Conservation (phyloP, 805 yeast genomes). For the Ogataea ganodermae region DNA sequence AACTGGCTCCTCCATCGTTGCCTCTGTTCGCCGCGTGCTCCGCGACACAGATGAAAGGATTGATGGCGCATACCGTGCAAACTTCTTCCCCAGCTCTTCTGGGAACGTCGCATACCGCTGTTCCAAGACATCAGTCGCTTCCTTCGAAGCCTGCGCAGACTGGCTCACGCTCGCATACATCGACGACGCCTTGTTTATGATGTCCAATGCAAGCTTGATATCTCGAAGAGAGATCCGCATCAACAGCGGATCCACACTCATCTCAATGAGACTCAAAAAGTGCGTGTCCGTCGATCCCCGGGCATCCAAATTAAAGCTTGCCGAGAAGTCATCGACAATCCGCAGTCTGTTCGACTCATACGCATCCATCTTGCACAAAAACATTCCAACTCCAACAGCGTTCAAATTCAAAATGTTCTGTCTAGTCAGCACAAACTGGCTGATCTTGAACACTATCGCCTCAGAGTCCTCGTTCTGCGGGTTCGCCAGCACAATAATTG, state of each 20-base stretch:
- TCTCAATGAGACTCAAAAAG: conserved; percentile 62
- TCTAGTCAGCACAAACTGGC: conserved; percentile 69
- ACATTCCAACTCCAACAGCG: conserved; percentile 83
- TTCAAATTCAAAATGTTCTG: conserved; percentile 67
- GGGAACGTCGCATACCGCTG: conserved; percentile 46
- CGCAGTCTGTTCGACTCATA: conserved; percentile 64
- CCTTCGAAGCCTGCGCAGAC: conserved; percentile 9
- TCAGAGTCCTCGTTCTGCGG: conserved; percentile 70
- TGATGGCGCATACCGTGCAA: conserved; percentile 71
- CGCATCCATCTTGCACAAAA: conserved; percentile 71
- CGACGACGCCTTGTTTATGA: conserved; percentile 70
- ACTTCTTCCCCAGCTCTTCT: conserved; percentile 60
- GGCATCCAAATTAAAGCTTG: conserved; percentile 71
- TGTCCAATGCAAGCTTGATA: conserved; percentile 73
- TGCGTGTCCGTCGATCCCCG: conserved; percentile 62
- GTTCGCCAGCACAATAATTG: conserved; percentile 78
- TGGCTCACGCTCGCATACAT: conserved; percentile 38
- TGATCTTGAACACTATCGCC: conserved; percentile 87
- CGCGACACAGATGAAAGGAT: conserved; percentile 53
- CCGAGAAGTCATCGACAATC: conserved; percentile 85
- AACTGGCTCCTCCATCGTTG: conserved; percentile 28
- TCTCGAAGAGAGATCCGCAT: conserved; percentile 85
- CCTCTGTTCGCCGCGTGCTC: conserved; percentile 21
- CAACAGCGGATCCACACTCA: conserved; percentile 77
- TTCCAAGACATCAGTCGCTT: conserved; percentile 10